Evolutionary conservation across 1,284 basidiomycete genomes (phyloP).

Genomic region (Stereum hirsutum): DNA sequence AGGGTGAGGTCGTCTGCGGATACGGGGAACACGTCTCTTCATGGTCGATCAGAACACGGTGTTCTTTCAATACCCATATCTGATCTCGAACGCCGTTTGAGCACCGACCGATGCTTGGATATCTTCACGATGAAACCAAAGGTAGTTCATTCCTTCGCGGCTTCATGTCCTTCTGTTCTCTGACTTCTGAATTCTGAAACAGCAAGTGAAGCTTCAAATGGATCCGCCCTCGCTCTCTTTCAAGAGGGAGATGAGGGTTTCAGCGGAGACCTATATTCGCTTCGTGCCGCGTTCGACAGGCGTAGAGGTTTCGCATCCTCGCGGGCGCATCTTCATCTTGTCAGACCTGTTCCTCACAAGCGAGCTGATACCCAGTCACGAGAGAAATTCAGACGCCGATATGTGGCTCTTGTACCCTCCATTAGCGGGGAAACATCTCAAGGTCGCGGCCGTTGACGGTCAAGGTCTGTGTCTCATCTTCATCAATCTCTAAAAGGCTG

Average conservation of each 20-base stretch:
- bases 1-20: conserved; percentile 41
- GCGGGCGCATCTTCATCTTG: conserved; percentile 84
- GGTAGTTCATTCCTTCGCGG: conserved; percentile 33
- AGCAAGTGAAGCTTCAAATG: conserved; percentile 92
- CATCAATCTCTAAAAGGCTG: no score
- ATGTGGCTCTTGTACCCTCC: conserved; percentile 96
- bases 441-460: conserved; percentile 53
- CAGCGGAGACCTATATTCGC: conserved; percentile 67
- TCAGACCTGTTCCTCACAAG: conserved; percentile 90
- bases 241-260: conserved; percentile 71
- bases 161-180: not conserved
- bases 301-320: conserved; percentile 60
- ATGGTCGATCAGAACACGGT: conserved; percentile 39
- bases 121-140: conserved; percentile 96
- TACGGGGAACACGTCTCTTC: conserved; percentile 44
- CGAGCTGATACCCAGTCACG: conserved; percentile 69
- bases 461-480: conserved; percentile 31
- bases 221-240: conserved; percentile 75
- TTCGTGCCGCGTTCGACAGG: conserved; percentile 76
- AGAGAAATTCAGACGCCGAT: conserved; percentile 57
- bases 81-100: conserved; percentile 78
- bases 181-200: conserved; percentile 8
- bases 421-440: conserved; percentile 88
- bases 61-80: conserved; percentile 47
- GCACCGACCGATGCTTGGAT: conserved; percentile 78